Conservation (phyloP, 257 asterid genomes). For the Fraxinus anomala region DNA sequence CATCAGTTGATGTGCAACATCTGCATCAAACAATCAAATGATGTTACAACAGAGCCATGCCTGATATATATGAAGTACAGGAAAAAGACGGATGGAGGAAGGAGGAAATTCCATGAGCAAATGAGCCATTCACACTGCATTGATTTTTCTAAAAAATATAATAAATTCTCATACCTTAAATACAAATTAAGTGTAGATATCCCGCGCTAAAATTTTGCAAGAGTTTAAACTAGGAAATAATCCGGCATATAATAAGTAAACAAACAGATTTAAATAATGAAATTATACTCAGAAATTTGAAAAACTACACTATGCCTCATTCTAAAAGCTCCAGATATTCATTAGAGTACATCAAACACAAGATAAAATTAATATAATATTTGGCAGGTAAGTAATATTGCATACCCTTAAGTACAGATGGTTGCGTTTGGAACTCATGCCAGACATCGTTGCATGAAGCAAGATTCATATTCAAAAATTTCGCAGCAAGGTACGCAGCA, state of each 20-base stretch:
- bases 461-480: conserved; percentile 72
- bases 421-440: conserved; percentile 81
- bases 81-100: background rate
- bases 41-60: background rate
- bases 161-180: background rate
- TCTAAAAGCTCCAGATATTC: background rate
- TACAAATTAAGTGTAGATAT: background rate
- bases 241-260: background rate
- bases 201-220: background rate
- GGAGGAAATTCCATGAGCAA: background rate
- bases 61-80: background rate
- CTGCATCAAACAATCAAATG: conserved; percentile 42
- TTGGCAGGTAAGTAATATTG: conserved; percentile 4
- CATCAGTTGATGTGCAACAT: conserved; percentile 81
- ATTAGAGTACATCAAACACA: background rate
- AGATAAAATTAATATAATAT: background rate
- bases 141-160: too few species aligned
- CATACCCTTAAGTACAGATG: conserved; percentile 77
- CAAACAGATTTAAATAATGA: background rate
- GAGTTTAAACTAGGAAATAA: too few species aligned
- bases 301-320: background rate
- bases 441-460: conserved; percentile 70
- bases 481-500: conserved; percentile 96
- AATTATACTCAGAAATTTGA: background rate
- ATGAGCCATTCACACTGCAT: background rate